These are phyloP conservation scores for Vitis hybrid DNA, from an alignment of 177 flowering plant species.

Conservation along the genomic window DNA sequence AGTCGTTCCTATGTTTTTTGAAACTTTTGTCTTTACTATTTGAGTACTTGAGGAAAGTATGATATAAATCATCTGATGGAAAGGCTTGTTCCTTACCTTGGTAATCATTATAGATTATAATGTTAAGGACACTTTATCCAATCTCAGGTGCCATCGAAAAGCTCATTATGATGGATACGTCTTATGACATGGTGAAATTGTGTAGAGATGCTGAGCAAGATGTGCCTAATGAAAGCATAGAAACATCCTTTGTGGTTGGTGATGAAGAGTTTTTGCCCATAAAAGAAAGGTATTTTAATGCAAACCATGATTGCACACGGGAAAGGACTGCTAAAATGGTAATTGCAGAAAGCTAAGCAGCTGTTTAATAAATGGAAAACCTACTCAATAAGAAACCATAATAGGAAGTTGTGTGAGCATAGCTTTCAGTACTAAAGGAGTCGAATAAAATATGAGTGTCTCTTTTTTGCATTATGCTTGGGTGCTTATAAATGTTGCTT, in stretches of 20 bases:
- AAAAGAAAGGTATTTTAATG: conserved; percentile 60
- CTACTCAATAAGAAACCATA: too few species aligned
- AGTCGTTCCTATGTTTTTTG: background rate
- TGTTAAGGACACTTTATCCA: background rate
- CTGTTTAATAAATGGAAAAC: too few species aligned
- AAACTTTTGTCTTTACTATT: background rate
- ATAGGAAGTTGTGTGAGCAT: too few species aligned
- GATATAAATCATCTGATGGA: background rate
- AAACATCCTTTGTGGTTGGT: conserved; percentile 76
- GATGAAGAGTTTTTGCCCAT: conserved; percentile 96
- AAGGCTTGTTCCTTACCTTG: background rate
- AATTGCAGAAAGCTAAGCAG: too few species aligned
- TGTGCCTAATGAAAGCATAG: conserved; percentile 35
- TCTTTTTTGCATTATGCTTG: too few species aligned
- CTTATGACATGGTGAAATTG: conserved; percentile 73
- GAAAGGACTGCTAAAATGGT: too few species aligned
- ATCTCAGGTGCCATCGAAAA: conserved; percentile 71
- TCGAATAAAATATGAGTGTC: too few species aligned
- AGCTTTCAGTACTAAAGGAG: too few species aligned
- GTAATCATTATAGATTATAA: background rate
- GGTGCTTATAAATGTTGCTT: too few species aligned
- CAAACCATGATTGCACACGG: too few species aligned
- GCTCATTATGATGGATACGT: conserved; percentile 88
- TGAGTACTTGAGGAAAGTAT: background rate
- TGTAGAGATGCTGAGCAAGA: conserved; percentile 54